Evolutionary conservation across 192 early-diverging fungal species (phyloP), one percentile per base, ranked within the genome.

Genomic region (Radiomyces spectabilis): DNA sequence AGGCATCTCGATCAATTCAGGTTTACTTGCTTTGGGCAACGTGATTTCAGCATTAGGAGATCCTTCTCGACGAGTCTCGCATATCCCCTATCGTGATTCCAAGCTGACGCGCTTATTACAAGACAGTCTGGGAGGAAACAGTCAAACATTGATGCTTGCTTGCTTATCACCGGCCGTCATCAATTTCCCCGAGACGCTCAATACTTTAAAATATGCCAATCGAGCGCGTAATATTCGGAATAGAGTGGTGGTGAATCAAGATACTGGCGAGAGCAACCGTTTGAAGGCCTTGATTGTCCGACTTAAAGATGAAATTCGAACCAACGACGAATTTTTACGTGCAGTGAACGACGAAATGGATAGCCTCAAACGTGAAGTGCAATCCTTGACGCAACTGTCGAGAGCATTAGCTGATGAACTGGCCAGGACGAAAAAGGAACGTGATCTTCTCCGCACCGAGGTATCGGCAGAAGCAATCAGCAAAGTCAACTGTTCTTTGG

Each of bases 131-230:
- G 96, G 96, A 51, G 96, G 95, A 33, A 97, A 88, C 57, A 85
- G 69, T 56, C 88, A 89, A 59, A 97, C 95, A 3, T 71, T 96
- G 52, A 93, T 99, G 82, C 68, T 99, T 12, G 93, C 97, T 5
- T 95, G 93, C 68, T 85, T 96, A 5, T 86, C 86, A 45, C 84
- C 87, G 0, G 87, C 87, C 26, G 86, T 87, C 46, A 58, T 66
- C 25, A 89, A 93, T 63, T 74, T 82, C 41, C 79, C 74, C 27
- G 97, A 99, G 66, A 92, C 94, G 1, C 62, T 97, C 30, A 96
- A 92, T 58, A 99, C 97, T n/a, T 78, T 99, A 26, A 85, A 88
- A 68, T 99, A 95, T 61, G 95, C 97, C n/a, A 91, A 94, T 51
- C 83, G 97, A 2, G 93, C 93, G 1, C 81, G 95, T 43, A 95